A percentile compares a stretch with the other conserved stretches of the same genome.
Evolutionary conservation across 257 asterid genomes (phyloP).

Genomic region (Plectranthus barbatus): DNA sequence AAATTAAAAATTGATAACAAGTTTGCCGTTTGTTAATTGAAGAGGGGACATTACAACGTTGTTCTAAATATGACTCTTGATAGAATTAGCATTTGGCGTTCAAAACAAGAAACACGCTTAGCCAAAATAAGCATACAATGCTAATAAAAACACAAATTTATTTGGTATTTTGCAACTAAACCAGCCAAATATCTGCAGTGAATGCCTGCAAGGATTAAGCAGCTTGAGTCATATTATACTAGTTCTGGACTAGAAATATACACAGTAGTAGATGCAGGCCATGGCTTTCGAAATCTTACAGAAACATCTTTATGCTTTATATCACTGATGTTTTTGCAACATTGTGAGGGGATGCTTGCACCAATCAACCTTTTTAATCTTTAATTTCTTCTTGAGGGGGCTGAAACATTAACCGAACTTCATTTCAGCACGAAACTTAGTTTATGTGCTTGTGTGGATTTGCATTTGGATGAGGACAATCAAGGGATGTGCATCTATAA

Average conservation of each 20-base stretch:
- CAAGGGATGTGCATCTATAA: not conserved
- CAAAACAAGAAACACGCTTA: not conserved
- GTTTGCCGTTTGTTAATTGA: not conserved
- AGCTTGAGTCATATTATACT: not conserved
- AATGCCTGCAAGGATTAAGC: not conserved
- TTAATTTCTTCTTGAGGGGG: slow-evolving; percentile 21
- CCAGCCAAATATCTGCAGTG: not conserved
- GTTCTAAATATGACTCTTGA: not conserved
- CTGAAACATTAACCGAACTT: slow-evolving; percentile 21
- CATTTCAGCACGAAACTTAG: not conserved
- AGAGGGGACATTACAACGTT: not conserved
- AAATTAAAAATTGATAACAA: not conserved
- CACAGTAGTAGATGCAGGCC: slow-evolving; percentile 4
- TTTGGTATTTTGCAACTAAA: not conserved
- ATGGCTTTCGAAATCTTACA: not conserved
- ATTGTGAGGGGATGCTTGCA: not conserved
- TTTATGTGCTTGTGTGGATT: not conserved
- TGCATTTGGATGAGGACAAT: not conserved
- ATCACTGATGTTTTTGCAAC: not conserved
- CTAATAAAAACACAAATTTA: not conserved
- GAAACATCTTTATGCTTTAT: not conserved
- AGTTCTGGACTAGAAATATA: not conserved
- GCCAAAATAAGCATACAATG: not conserved
- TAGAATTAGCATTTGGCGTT: slow-evolving; percentile 11
- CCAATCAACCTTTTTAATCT: slow-evolving; percentile 16